phyloP scores from a whole-genome alignment of 1,284 basidiomycete genomes.

The Salmacisia buchloeana region DNA sequence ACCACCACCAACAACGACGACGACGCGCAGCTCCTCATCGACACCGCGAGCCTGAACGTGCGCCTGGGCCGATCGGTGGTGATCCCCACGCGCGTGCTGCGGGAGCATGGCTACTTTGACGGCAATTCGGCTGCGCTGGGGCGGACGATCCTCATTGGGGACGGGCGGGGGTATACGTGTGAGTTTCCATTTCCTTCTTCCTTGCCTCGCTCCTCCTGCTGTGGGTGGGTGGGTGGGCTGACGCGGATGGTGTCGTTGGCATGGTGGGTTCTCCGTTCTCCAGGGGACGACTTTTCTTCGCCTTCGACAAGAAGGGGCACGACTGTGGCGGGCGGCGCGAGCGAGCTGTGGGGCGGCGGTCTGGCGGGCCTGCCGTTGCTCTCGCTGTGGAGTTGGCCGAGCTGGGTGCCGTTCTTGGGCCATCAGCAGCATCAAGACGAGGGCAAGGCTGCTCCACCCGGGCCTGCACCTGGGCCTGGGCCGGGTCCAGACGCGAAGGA shows the following conservation, averaged over 20 bases:
- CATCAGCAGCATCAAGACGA: constrained; percentile 16
- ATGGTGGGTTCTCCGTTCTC: neutral
- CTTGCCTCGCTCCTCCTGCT: neutral
- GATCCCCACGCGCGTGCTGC: constrained; percentile 29
- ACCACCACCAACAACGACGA: no score
- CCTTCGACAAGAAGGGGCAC: no score
- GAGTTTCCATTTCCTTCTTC: constrained; percentile 6
- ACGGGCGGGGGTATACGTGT: constrained; percentile 32
- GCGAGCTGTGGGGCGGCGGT: no score
- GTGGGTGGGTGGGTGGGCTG: neutral
- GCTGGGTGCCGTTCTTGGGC: constrained; percentile 34
- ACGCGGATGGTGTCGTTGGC: neutral
- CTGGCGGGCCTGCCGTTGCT: constrained; percentile 15
- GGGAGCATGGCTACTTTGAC: constrained; percentile 28
- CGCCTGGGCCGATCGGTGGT: constrained; percentile 27
- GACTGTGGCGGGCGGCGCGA: no score
- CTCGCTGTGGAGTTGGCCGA: constrained; percentile 29
- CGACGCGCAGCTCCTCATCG: no score
- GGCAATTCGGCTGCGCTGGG: constrained; percentile 27
- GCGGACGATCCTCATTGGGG: constrained; percentile 24
- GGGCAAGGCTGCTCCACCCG: no score
- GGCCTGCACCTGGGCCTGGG: no score
- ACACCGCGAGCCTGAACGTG: constrained; percentile 20
- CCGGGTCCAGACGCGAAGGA: constrained; percentile 1
- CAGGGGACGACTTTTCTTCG: constrained; percentile 6